Percentiles rank a stretch among this genome's conserved stretches.
phyloP scores from a whole-genome alignment of 768 basidiomycete genomes.

The Leccinum variicolor region DNA sequence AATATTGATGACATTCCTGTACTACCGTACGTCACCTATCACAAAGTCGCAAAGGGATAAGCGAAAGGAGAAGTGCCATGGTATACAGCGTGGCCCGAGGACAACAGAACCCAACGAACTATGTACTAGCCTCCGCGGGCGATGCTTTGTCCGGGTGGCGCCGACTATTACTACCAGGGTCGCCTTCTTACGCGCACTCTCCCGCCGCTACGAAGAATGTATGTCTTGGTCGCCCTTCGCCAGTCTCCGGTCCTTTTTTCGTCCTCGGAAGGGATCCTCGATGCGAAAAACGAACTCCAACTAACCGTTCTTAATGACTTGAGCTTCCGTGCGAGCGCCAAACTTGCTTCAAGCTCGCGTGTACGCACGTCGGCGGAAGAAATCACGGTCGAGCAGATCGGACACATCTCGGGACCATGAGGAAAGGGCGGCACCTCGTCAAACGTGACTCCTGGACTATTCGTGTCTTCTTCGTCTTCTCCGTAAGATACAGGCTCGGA shows the following conservation, averaged over 20 bases:
- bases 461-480: constrained; percentile 14
- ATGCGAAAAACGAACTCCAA: constrained; percentile 52
- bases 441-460: background rate
- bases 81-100: background rate
- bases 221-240: constrained; percentile 36
- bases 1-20: background rate
- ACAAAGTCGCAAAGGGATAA: background rate
- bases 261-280: constrained; percentile 12
- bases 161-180: constrained; percentile 34
- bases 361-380: constrained; percentile 33
- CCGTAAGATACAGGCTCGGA: constrained; percentile 21
- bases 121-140: background rate
- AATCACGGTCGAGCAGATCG: constrained; percentile 33
- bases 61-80: background rate
- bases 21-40: background rate
- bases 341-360: constrained; percentile 47
- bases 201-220: constrained; percentile 39
- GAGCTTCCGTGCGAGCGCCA: constrained; percentile 43
- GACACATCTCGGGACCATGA: constrained; percentile 33
- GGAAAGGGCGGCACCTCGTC: constrained; percentile 25
- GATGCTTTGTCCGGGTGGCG: background rate
- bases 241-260: constrained; percentile 19
- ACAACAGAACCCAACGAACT: background rate
- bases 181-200: constrained; percentile 42
- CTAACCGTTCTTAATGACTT: constrained; percentile 42